Evolutionary conservation across 768 basidiomycete species (phyloP).

Genomic region (Kwoniella botswanensis): DNA sequence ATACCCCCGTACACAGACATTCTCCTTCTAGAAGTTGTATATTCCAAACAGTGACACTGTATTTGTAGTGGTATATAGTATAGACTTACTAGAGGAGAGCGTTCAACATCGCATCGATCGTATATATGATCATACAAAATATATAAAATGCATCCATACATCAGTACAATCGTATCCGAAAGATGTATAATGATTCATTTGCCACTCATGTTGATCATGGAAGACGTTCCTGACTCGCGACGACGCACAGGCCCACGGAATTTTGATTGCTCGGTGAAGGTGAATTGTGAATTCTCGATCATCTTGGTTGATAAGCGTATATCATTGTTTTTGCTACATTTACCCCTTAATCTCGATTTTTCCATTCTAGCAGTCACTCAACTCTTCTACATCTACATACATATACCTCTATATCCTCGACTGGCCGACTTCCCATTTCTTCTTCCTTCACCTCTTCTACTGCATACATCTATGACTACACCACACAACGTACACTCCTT

Average conservation of each 20-base stretch:
- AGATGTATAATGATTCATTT: neutral
- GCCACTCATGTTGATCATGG: neutral
- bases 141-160: neutral
- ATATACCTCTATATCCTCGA: neutral
- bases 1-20: conserved; percentile 15
- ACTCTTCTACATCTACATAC: neutral
- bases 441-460: neutral
- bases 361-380: neutral
- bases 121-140: neutral
- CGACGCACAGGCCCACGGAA: neutral
- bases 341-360: conserved; percentile 10
- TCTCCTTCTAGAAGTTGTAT: conserved; percentile 17
- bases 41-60: neutral
- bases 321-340: conserved; percentile 13
- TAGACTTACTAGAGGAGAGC: conserved; percentile 24
- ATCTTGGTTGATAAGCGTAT: neutral
- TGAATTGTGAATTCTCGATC: neutral
- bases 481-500: neutral
- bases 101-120: conserved; percentile 30
- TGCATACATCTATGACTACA: neutral
- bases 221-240: neutral
- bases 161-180: neutral
- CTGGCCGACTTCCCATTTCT: neutral
- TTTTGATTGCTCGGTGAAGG: neutral
- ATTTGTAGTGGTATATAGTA: conserved; percentile 1